A percentile compares a stretch with the other conserved stretches of the same genome.
These are phyloP conservation scores for Myxozyma udenii DNA, from an alignment of 805 yeast genomes.

Conservation along the genomic window DNA sequence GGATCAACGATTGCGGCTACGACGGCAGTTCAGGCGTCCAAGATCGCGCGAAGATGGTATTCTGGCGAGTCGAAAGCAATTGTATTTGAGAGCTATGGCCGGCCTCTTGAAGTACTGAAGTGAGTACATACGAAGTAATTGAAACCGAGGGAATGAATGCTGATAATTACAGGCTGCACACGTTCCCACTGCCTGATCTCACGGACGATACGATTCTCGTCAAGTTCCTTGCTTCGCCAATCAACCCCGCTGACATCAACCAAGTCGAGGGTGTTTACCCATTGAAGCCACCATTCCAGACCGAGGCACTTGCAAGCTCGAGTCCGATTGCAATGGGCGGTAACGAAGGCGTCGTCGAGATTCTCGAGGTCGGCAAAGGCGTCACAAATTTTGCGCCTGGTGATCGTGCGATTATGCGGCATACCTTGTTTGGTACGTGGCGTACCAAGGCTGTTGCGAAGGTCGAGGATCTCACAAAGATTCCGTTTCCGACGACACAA, in stretches of 20 bases:
- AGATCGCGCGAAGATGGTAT: constrained; percentile 6
- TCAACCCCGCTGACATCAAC: constrained; percentile 86
- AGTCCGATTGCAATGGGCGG: constrained; percentile 81
- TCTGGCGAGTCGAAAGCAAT: constrained; percentile 56
- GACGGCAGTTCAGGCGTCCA: too few relatives aligned
- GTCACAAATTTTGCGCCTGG: constrained; percentile 55
- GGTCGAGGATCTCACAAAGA: constrained; percentile 52
- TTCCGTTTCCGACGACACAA: constrained; percentile 49
- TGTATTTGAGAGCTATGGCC: constrained; percentile 66
- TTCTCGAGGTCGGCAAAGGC: constrained; percentile 63
- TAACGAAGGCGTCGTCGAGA: constrained; percentile 87
- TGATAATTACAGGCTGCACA: constrained; percentile 35
- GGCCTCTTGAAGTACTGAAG: constrained; percentile 39
- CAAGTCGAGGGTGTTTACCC: constrained; percentile 88
- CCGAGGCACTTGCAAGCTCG: constrained; percentile 48
- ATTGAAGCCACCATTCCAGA: constrained; percentile 59
- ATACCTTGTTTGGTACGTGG: constrained; percentile 91
- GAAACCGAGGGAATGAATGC: neutral
- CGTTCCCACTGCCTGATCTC: constrained; percentile 39
- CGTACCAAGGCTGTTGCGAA: constrained; percentile 65
- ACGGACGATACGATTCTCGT: constrained; percentile 49
- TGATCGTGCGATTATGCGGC: constrained; percentile 83
- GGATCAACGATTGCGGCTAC: too few relatives aligned
- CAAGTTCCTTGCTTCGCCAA: constrained; percentile 72
- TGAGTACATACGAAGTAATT: constrained; percentile 7